Conservation (phyloP, 345 rosid species). For the Citrus medica region DNA sequence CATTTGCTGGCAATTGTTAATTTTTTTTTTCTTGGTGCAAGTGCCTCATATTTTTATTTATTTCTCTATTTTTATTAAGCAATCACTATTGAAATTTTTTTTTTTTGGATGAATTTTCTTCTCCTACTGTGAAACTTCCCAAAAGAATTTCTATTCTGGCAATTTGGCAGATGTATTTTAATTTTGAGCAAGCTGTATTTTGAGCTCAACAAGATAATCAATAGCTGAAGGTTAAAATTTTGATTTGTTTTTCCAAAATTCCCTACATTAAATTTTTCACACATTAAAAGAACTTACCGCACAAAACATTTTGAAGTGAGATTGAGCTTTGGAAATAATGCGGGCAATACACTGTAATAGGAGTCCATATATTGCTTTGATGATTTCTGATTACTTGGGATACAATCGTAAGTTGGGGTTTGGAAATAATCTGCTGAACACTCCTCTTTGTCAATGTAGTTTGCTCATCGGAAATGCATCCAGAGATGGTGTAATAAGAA, state of each 20-base stretch:
- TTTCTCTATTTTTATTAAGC: not conserved
- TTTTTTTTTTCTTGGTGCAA: not conserved
- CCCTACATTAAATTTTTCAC: not conserved
- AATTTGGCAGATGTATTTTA: too few species aligned
- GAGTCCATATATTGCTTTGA: not conserved
- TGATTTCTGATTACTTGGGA: not conserved
- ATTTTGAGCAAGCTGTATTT: too few species aligned
- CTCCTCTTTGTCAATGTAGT: conserved; percentile 25
- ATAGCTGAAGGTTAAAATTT: too few species aligned
- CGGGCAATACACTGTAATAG: not conserved
- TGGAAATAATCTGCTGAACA: conserved; percentile 1
- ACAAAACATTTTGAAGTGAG: not conserved
- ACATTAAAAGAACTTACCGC: not conserved
- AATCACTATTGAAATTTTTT: too few species aligned
- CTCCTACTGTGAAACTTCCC: not conserved
- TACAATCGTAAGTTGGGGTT: not conserved
- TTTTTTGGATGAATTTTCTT: not conserved
- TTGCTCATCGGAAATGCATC: conserved; percentile 71
- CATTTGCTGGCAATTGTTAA: not conserved
- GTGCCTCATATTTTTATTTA: not conserved
- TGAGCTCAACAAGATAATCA: too few species aligned
- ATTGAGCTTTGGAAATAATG: not conserved
- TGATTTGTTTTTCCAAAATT: not conserved
- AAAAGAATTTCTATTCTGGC: not conserved
- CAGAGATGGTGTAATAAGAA: conserved; percentile 76